A percentile compares a stretch with the other conserved stretches of the same genome.
Evolutionary conservation across 192 early-diverging fungal genomes (phyloP).

Genomic region (Coemansia sp.): DNA sequence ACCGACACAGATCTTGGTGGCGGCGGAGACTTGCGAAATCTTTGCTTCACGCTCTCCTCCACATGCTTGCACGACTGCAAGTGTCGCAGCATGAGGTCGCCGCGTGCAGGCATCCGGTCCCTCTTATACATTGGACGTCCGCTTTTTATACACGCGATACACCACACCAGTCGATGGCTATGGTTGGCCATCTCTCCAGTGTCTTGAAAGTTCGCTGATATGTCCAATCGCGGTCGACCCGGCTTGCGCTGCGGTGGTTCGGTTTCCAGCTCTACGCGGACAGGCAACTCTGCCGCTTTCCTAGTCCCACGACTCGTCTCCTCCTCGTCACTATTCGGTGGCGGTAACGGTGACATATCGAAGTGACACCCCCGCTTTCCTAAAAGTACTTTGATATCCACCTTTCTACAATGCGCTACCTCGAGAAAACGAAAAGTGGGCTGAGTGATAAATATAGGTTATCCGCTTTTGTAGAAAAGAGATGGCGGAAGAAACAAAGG

Average conservation of each 20-base stretch:
- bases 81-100: slow-evolving; percentile 54
- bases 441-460: slow-evolving; percentile 8
- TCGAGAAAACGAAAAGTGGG: neutral
- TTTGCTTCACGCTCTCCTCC: slow-evolving; percentile 34
- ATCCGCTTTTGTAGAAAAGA: neutral
- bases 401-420: slow-evolving; percentile 11
- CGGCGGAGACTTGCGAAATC: slow-evolving; percentile 25
- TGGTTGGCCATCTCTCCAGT: slow-evolving; percentile 57
- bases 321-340: slow-evolving; percentile 3
- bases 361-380: slow-evolving; percentile 7
- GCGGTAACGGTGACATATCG: neutral
- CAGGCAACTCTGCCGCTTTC: neutral
- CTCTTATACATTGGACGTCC: slow-evolving; percentile 40
- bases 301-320: neutral
- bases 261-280: slow-evolving; percentile 40
- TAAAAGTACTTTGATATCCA: slow-evolving; percentile 49
- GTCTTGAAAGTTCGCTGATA: slow-evolving; percentile 54
- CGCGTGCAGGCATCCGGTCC: slow-evolving; percentile 50
- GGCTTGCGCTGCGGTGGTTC: slow-evolving; percentile 53
- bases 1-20: slow-evolving; percentile 45
- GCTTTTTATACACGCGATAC: slow-evolving; percentile 54
- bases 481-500: neutral
- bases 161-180: slow-evolving; percentile 55
- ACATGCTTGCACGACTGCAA: slow-evolving; percentile 45
- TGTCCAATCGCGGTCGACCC: slow-evolving; percentile 51